Evolutionary conservation across 495 filamentous ascomycete genomes (phyloP).

Genomic region (Penicillium samsonianum): DNA sequence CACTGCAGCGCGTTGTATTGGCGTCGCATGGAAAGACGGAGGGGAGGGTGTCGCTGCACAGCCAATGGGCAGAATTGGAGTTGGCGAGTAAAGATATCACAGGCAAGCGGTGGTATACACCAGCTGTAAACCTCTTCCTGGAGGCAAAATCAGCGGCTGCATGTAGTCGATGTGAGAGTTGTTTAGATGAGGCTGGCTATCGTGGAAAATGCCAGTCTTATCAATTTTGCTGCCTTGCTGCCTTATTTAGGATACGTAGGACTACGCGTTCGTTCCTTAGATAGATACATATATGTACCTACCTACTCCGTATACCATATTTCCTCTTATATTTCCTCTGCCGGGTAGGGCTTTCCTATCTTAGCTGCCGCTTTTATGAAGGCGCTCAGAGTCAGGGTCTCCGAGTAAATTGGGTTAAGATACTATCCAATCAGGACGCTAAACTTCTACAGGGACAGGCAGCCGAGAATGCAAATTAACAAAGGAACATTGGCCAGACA

Average conservation of each 20-base stretch:
- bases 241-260: neutral
- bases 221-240: slow-evolving; percentile 11
- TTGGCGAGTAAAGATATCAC: slow-evolving; percentile 3
- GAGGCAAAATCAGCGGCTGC: slow-evolving; percentile 17
- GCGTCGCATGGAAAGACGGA: slow-evolving; percentile 53
- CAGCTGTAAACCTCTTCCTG: slow-evolving; percentile 19
- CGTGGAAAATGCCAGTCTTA: slow-evolving; percentile 21
- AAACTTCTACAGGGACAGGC: neutral
- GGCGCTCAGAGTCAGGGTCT: neutral
- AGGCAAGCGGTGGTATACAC: slow-evolving; percentile 12
- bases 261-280: no score
- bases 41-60: slow-evolving; percentile 10
- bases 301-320: neutral
- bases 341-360: neutral
- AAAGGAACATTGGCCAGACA: neutral
- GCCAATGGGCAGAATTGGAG: slow-evolving; percentile 17
- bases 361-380: neutral
- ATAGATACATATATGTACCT: neutral
- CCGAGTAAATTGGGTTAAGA: neutral
- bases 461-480: neutral
- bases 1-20: slow-evolving; percentile 66
- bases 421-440: neutral
- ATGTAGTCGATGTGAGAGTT: slow-evolving; percentile 15
- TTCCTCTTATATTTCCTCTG: neutral
- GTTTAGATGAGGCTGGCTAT: slow-evolving; percentile 16